These are phyloP conservation scores for Liriodendron chinense DNA, from an alignment of 164 flowering plant species.

Conservation along the genomic window DNA sequence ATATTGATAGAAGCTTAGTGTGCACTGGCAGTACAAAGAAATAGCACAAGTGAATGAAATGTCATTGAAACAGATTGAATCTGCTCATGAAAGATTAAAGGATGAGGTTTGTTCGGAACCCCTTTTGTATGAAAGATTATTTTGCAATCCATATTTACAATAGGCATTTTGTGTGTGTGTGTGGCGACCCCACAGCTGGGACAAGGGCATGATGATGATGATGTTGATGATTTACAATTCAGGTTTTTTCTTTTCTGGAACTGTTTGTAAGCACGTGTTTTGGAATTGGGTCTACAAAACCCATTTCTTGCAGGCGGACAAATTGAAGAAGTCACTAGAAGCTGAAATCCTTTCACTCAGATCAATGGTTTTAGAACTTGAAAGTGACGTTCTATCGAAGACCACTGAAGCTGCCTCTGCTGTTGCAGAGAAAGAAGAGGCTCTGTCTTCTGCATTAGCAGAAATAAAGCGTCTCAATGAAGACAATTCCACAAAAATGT, in stretches of 20 bases:
- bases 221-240: background rate
- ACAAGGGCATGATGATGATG: background rate
- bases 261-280: background rate
- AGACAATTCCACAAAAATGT: slow-evolving; percentile 50
- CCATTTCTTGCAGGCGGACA: slow-evolving; percentile 49
- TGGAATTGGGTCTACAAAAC: background rate
- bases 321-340: slow-evolving; percentile 60
- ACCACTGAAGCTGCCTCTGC: slow-evolving; percentile 56
- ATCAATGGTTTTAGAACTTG: slow-evolving; percentile 58
- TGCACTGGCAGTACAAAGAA: slow-evolving; percentile 65
- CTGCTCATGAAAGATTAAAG: slow-evolving; percentile 65
- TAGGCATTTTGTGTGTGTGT: background rate
- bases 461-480: slow-evolving; percentile 62
- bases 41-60: slow-evolving; percentile 88
- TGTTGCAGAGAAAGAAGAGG: slow-evolving; percentile 60
- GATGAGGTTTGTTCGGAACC: slow-evolving; percentile 47
- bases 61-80: slow-evolving; percentile 81
- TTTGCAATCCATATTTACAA: background rate
- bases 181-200: background rate
- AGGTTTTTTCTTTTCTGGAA: background rate
- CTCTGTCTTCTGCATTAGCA: slow-evolving; percentile 50
- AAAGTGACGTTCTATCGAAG: slow-evolving; percentile 43
- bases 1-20: background rate
- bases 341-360: slow-evolving; percentile 58
- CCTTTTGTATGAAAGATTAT: background rate